Base-by-base conservation (phyloP, 306 rosid species). In the Cucurbita pepo region DNA sequence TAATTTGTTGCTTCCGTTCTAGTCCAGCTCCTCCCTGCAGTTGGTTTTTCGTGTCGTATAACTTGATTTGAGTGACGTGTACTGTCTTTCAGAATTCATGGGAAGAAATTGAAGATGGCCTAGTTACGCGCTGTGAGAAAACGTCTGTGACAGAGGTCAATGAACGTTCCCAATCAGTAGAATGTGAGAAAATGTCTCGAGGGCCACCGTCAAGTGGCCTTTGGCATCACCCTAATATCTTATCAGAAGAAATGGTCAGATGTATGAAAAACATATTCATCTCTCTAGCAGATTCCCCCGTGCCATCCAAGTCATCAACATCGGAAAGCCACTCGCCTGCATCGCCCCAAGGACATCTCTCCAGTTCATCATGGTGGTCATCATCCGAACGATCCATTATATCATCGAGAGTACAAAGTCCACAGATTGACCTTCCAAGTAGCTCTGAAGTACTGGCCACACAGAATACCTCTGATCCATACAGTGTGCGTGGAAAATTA, bases 241-340 rank as follows among this genome's bases (percentile, higher is more conserved):
- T 89, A 63, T 86, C 95, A 13, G 89, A 86, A 80, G 89, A 89
- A 84, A 89, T 89, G 91, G 89, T 86, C 45, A 80, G 84, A 80
- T 89, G 95, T 71, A 89, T 89, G 95, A 89, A 85, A 80, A 83
- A 89, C 77, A 89, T 89, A 78, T 89, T 85, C 77, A 79, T 86
- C 62, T 86, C 91, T 70, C 77, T 89, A 81, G 88, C 91, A 30
- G 95, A 85, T 81, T 85, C 83, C 43, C 69, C 87, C 6, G 37
- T 75, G 73, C 66, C 82, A 8, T 69, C 84, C 44, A 85, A 81
- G 73, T 73, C 89, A 16, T 71, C 72, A 13, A 53, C 75, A 37
- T 77, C 51, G 60, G 91, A 81, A 83, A 83, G 77, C 73, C 89
- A 80, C 65, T 83, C 83, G 40, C 79, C 86, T 69, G 53, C 58